Percentiles rank a stretch among this genome's conserved stretches.
Conservation (phyloP, 768 basidiomycete species). For the Dictyophora rubrovolvata region DNA sequence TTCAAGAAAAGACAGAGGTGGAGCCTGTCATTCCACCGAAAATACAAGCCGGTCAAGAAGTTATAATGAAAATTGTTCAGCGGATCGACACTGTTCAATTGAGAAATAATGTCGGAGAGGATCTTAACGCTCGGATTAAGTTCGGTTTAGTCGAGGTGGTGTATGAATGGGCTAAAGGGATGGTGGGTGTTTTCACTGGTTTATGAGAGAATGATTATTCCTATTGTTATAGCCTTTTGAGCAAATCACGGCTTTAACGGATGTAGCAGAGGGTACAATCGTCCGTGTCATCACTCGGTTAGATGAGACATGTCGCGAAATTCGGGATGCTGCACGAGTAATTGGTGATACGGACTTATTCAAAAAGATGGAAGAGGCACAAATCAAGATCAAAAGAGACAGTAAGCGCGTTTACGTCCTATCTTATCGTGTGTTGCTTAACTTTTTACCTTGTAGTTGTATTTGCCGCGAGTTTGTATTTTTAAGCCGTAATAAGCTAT, state of each 20-base stretch:
- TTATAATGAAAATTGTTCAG: slow-evolving; percentile 69
- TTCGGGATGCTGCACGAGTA: slow-evolving; percentile 92
- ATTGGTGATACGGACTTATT: slow-evolving; percentile 94
- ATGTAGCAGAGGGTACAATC: slow-evolving; percentile 93
- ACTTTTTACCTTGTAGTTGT: slow-evolving; percentile 49
- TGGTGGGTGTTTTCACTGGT: slow-evolving; percentile 45
- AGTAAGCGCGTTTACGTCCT: slow-evolving; percentile 45
- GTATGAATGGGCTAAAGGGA: slow-evolving; percentile 98
- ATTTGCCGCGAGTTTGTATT: slow-evolving; percentile 82
- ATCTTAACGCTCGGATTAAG: slow-evolving; percentile 71
- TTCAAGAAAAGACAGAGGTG: slow-evolving; percentile 94
- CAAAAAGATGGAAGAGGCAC: slow-evolving; percentile 96
- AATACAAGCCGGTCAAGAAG: slow-evolving; percentile 69
- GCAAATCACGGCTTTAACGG: slow-evolving; percentile 85
- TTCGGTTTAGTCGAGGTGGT: slow-evolving; percentile 93
- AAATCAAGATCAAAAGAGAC: slow-evolving; percentile 89
- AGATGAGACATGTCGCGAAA: slow-evolving; percentile 95
- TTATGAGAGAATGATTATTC: slow-evolving; percentile 1
- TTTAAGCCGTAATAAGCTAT: slow-evolving; percentile 29
- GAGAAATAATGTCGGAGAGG: slow-evolving; percentile 67
- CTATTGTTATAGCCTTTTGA: slow-evolving; percentile 68
- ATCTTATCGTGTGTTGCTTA: slow-evolving; percentile 9
- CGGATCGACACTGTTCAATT: slow-evolving; percentile 75
- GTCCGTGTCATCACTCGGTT: slow-evolving; percentile 92
- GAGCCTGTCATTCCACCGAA: slow-evolving; percentile 76